Conservation (phyloP, 73 alveolate genomes). For the Durusdinium trenchii region DNA sequence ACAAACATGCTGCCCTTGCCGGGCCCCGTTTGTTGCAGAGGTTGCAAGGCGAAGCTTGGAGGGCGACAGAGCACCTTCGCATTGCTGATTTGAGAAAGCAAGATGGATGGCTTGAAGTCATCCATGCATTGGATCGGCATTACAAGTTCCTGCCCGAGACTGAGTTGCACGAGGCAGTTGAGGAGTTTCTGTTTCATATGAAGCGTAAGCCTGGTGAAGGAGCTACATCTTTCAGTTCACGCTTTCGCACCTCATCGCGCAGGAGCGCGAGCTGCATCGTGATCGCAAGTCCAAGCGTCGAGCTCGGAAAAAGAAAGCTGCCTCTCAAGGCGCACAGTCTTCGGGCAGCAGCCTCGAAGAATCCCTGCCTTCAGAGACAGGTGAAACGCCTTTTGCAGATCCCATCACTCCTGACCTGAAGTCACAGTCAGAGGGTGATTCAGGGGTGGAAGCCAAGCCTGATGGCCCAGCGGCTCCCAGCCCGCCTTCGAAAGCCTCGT, state of each 20-base stretch:
- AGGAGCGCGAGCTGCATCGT: neutral
- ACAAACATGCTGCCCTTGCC: neutral
- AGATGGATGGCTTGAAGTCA: neutral
- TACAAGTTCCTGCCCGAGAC: conserved; percentile 46
- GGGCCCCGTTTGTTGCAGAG: conserved; percentile 18
- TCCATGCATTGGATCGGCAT: neutral
- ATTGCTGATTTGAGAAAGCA: neutral
- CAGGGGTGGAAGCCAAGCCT: neutral
- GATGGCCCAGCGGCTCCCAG: neutral
- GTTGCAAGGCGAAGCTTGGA: conserved; percentile 20
- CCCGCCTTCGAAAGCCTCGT: neutral
- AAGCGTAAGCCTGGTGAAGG: neutral
- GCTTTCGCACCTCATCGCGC: neutral
- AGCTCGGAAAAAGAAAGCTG: too few species aligned
- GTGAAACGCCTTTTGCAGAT: too few species aligned
- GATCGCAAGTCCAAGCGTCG: too few species aligned
- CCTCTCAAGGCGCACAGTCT: too few species aligned
- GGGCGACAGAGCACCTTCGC: conserved; percentile 30
- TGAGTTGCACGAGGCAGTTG: conserved; percentile 15
- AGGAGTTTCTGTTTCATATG: conserved; percentile 2
- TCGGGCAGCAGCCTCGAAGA: too few species aligned
- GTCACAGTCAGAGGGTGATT: neutral
- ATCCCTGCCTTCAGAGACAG: too few species aligned
- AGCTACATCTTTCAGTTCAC: neutral
- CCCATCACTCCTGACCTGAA: too few species aligned